phyloP scores from a whole-genome alignment of 2,329 filamentous ascomycete species.

The Fusarium austroafricanum region DNA sequence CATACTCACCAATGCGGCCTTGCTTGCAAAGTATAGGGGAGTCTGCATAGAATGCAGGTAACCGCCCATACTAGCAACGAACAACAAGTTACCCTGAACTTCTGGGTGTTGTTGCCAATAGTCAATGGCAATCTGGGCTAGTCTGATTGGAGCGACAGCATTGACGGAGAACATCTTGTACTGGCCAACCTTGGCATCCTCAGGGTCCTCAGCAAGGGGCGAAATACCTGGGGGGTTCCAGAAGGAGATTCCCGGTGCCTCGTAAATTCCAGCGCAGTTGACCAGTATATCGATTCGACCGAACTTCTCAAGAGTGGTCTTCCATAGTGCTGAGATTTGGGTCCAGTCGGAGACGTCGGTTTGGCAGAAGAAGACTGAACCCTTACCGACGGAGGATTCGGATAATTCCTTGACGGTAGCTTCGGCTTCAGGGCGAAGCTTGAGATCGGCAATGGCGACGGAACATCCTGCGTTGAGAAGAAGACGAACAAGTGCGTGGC shows the following conservation, averaged over 20 bases:
- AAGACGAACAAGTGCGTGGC: background rate
- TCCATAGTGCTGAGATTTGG: slow-evolving; percentile 44
- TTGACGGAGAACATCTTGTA: slow-evolving; percentile 47
- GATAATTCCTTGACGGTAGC: background rate
- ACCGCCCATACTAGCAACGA: slow-evolving; percentile 44
- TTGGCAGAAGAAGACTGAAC: slow-evolving; percentile 38
- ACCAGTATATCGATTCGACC: slow-evolving; percentile 69
- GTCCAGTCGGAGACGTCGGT: slow-evolving; percentile 44
- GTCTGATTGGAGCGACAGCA: slow-evolving; percentile 42
- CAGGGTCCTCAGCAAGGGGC: slow-evolving; percentile 30
- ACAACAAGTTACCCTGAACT: slow-evolving; percentile 40
- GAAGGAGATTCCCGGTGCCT: slow-evolving; percentile 45
- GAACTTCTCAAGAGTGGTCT: slow-evolving; percentile 57
- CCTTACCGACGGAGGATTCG: background rate
- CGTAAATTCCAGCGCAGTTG: slow-evolving; percentile 68
- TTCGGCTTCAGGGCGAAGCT: slow-evolving; percentile 25
- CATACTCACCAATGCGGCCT: slow-evolving; percentile 29
- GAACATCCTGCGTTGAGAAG: slow-evolving; percentile 10
- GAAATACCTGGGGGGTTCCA: slow-evolving; percentile 45
- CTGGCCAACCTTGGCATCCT: slow-evolving; percentile 30
- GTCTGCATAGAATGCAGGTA: slow-evolving; percentile 48
- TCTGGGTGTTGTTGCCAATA: slow-evolving; percentile 46
- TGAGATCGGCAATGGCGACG: slow-evolving; percentile 8
- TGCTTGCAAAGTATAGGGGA: slow-evolving; percentile 38
- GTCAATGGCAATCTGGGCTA: slow-evolving; percentile 46